Percentiles rank a stretch among this genome's conserved stretches.
Evolutionary conservation across 345 rosid genomes (phyloP).

Genomic region (Diplotaxis tenuifolia): DNA sequence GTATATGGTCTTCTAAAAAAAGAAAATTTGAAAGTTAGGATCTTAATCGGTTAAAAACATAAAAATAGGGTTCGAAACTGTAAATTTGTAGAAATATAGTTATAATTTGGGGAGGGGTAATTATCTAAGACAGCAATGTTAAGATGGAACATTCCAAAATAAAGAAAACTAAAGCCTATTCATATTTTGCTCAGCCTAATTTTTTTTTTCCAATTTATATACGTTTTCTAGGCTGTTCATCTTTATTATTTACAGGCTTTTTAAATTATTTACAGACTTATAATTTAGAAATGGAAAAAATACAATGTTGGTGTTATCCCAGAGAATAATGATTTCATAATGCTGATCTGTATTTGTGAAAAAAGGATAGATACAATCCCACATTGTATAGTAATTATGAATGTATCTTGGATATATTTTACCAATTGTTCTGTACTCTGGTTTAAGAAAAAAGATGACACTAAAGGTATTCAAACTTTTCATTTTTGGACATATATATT

Average conservation of each 20-base stretch:
- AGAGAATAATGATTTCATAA: not conserved
- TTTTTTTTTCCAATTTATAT: too few relatives aligned
- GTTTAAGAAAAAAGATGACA: not conserved
- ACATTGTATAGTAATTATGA: constrained; percentile 3
- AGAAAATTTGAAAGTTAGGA: too few relatives aligned
- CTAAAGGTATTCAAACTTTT: constrained; percentile 14
- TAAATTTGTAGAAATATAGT: too few relatives aligned
- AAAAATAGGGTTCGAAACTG: too few relatives aligned
- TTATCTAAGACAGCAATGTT: too few relatives aligned
- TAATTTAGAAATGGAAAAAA: not conserved
- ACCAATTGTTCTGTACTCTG: constrained; percentile 8
- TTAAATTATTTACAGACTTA: not conserved
- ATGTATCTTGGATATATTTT: constrained; percentile 3
- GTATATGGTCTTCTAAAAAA: too few relatives aligned
- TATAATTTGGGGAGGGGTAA: too few relatives aligned
- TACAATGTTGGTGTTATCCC: not conserved
- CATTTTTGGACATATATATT: not conserved
- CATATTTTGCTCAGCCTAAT: too few relatives aligned
- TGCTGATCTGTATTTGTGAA: not conserved
- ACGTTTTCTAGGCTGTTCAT: too few relatives aligned
- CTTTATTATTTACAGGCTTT: not conserved
- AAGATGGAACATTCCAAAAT: too few relatives aligned
- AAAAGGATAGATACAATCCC: not conserved
- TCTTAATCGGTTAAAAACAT: too few relatives aligned
- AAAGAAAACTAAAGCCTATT: too few relatives aligned